phyloP scores from a whole-genome alignment of 306 rosid genomes.

The Pyrus communis region DNA sequence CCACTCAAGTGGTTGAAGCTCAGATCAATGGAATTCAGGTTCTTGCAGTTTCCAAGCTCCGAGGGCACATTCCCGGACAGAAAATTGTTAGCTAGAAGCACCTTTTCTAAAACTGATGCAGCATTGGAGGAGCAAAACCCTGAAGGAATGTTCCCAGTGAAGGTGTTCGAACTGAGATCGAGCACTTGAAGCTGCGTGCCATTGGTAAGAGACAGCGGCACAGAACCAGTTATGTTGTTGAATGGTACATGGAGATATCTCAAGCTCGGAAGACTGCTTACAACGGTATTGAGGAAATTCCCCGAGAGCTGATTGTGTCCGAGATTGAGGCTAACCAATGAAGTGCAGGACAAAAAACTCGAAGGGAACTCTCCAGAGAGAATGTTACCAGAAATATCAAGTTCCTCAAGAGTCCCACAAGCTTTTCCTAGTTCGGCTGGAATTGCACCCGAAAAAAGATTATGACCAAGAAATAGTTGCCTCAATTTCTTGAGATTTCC shows the following conservation, averaged over 20 bases:
- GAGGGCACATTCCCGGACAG: constrained; percentile 44
- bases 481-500: constrained; percentile 36
- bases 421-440: constrained; percentile 40
- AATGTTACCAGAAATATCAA: constrained; percentile 49
- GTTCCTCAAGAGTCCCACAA: constrained; percentile 36
- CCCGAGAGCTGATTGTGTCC: constrained; percentile 50
- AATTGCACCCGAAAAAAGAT: constrained; percentile 42
- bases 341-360: constrained; percentile 38
- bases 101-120: constrained; percentile 34
- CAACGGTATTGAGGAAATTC: constrained; percentile 32
- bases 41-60: constrained; percentile 51
- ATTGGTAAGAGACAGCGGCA: constrained; percentile 46
- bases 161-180: constrained; percentile 54
- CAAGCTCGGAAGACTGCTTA: constrained; percentile 34
- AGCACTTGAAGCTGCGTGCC: constrained; percentile 42
- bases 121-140: constrained; percentile 30
- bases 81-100: constrained; percentile 44
- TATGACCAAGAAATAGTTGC: constrained; percentile 37
- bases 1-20: constrained; percentile 67
- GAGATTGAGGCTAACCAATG: constrained; percentile 42
- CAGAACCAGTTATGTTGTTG: constrained; percentile 56
- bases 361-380: constrained; percentile 53
- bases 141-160: constrained; percentile 45
- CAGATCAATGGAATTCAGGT: constrained; percentile 44
- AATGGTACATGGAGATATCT: constrained; percentile 42